Base-by-base conservation (phyloP, 495 filamentous ascomycete species). In the Hyaloscypha variabilis region DNA sequence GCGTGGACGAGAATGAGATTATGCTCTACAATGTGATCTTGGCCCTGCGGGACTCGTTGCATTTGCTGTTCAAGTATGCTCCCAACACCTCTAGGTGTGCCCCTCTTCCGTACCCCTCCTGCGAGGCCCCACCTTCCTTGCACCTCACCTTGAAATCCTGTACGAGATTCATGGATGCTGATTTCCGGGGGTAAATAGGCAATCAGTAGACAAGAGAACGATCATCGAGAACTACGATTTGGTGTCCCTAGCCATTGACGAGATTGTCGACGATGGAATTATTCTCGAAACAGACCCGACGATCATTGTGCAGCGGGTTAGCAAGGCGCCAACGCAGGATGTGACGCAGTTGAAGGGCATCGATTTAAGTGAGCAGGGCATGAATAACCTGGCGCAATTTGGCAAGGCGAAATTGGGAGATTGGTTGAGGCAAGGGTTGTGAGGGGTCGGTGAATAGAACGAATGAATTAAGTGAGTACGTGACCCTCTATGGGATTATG, bases 181-280 rank as follows among this genome's bases (percentile, higher is more conserved):
- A n/a, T n/a, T n/a, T n/a, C n/a, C n/a, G n/a, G n/a, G n/a, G n/a
- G n/a, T n/a, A 4, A 36, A 61, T 67, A 94, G 90, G 77, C 94
- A 94, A 78, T 91, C 92, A 26, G 93, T 93, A 60, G 95, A 99
- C 82, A 97, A 97, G 82, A 91, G 95, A 66, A 98, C 94, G 11
- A 91, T 98, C 66, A 87, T 97, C 72, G 95, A 99, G 79, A 97
- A 97, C 84, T 99, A 97, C 81, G 95, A 98, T 73, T 84, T 89
- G 10, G 91, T 97, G 62, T 90, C 93, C 24, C 83, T 99, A 24
- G 91, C 94, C 51, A 91, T 98, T 62, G 95, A 99, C 77, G 95
- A 99, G 77, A 92, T 97, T 62, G 88, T 96, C 31, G 95, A 98
- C 76, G 95, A 98, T 69, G 95, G 95, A 31, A 93, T 99, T 68